Percentiles rank a stretch among this genome's conserved stretches.
Conservation (phyloP, 139 green algal genomes). For the Picochlorum sp. region DNA sequence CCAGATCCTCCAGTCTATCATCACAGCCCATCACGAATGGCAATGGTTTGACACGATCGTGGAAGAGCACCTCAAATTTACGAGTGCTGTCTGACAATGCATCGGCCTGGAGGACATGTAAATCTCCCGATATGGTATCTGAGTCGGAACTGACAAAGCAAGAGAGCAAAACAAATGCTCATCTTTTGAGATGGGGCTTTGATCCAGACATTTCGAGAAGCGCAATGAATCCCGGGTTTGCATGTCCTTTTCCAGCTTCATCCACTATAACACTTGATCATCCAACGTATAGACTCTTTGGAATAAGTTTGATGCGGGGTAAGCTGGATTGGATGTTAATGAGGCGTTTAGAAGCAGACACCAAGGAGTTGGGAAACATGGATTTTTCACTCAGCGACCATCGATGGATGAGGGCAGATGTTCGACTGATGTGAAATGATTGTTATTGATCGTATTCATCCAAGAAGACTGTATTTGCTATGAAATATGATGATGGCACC, state of each 20-base stretch:
- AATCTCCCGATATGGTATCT: too few relatives aligned
- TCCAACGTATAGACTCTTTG: conserved; percentile 39
- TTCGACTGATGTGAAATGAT: too few relatives aligned
- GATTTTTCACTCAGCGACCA: conserved; percentile 64
- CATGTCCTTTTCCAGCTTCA: conserved; percentile 39
- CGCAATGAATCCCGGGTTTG: conserved; percentile 64
- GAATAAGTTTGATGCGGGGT: conserved; percentile 42
- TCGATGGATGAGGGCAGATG: conserved; percentile 49
- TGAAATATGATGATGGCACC: too few relatives aligned
- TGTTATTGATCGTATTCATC: too few relatives aligned
- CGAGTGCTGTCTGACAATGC: too few relatives aligned
- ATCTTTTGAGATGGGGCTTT: conserved; percentile 43
- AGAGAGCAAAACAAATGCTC: conserved; percentile 23
- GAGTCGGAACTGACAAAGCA: too few relatives aligned
- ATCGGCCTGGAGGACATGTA: too few relatives aligned
- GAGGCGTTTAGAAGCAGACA: conserved; percentile 20
- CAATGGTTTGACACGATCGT: too few relatives aligned
- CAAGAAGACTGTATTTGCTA: too few relatives aligned
- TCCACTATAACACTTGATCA: conserved; percentile 64
- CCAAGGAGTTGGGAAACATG: conserved; percentile 51
- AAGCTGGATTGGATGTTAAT: conserved; percentile 78
- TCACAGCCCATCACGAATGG: background rate
- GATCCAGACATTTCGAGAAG: conserved; percentile 31
- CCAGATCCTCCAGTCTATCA: too few relatives aligned
- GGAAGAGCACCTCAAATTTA: too few relatives aligned